Evolutionary conservation across 441 rosid genomes (phyloP).

Genomic region (Theobroma grandiflorum): DNA sequence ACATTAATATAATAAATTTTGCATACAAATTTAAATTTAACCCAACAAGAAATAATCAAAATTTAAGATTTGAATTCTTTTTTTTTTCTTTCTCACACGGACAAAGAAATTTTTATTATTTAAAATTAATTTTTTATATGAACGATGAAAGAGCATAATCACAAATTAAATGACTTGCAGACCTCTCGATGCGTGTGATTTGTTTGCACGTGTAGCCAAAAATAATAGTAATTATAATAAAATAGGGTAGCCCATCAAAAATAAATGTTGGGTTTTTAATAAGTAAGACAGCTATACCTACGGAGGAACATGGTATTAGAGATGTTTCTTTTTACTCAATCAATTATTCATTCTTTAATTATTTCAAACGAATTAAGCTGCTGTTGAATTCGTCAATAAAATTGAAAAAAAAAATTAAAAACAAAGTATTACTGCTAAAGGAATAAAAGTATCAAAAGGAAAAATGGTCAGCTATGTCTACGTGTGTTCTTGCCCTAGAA

Average conservation of each 20-base stretch:
- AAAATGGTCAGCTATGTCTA: background rate
- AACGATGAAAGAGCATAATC: background rate
- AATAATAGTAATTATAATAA: too few species aligned
- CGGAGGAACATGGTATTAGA: background rate
- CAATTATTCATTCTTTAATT: background rate
- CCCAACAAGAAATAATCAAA: too few species aligned
- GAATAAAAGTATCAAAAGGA: background rate
- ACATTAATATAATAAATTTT: too few species aligned
- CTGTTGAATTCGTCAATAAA: background rate
- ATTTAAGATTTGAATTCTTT: too few species aligned
- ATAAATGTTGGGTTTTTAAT: background rate
- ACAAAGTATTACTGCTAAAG: background rate
- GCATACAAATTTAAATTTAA: too few species aligned
- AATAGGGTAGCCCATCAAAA: conserved; percentile 1
- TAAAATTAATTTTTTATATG: too few species aligned
- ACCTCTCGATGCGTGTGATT: background rate
- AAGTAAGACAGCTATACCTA: background rate
- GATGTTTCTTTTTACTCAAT: background rate
- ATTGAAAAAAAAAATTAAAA: background rate
- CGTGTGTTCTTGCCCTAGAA: background rate
- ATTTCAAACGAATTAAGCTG: background rate
- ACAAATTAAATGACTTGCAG: background rate
- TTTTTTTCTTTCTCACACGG: too few species aligned
- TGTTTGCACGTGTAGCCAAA: background rate
- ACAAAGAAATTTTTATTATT: too few species aligned